Percentiles rank a stretch among this genome's conserved stretches.
These are phyloP conservation scores for Mycena latifolia DNA, from an alignment of 768 basidiomycete genomes.

Conservation along the genomic window DNA sequence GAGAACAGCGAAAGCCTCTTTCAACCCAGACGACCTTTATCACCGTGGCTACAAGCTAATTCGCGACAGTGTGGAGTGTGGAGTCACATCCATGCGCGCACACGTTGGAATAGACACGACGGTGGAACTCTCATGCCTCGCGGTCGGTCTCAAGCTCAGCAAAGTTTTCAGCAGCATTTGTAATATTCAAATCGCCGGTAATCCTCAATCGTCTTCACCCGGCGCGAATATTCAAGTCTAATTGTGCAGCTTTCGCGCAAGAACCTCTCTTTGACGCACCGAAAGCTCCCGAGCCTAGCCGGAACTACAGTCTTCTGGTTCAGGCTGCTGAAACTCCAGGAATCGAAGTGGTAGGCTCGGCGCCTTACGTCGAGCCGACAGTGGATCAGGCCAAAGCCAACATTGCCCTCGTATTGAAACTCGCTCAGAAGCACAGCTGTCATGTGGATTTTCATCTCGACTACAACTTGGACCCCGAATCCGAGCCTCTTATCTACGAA, in stretches of 20 bases:
- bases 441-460: conserved; percentile 78
- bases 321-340: conserved; percentile 53
- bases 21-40: conserved; percentile 61
- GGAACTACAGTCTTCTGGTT: conserved; percentile 60
- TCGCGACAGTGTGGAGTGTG: conserved; percentile 67
- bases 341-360: conserved; percentile 70
- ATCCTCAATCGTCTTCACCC: conserved; percentile 1
- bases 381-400: conserved; percentile 62
- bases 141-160: conserved; percentile 62
- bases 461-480: conserved; percentile 67
- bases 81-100: conserved; percentile 77
- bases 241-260: conserved; percentile 69
- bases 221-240: conserved; percentile 7
- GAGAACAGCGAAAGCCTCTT: conserved; percentile 58
- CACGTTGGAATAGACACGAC: conserved; percentile 73
- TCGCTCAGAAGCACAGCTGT: conserved; percentile 52
- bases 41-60: conserved; percentile 66
- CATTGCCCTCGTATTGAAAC: conserved; percentile 63
- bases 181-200: conserved; percentile 71
- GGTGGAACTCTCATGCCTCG: conserved; percentile 67
- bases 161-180: conserved; percentile 59
- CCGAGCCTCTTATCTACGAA: conserved; percentile 68
- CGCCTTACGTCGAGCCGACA: conserved; percentile 73
- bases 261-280: conserved; percentile 63
- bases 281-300: conserved; percentile 50